phyloP scores from a whole-genome alignment of 305 asterid species.

The Petunia hybrid region DNA sequence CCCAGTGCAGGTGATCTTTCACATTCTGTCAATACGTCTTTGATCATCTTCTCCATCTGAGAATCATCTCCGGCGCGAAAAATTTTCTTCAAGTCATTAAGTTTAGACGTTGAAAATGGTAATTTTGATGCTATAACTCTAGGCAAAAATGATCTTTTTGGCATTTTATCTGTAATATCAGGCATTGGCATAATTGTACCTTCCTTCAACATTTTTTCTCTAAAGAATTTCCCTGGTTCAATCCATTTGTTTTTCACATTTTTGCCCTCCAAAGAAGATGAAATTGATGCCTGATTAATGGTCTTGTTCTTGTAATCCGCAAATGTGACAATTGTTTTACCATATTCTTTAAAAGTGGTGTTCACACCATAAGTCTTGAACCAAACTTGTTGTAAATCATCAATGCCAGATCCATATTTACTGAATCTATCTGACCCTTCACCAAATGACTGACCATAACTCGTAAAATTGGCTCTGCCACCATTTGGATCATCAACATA shows the following conservation, averaged over 20 bases:
- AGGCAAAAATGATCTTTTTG: slow-evolving; percentile 87
- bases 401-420: slow-evolving; percentile 56
- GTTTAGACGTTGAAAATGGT: slow-evolving; percentile 72
- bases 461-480: slow-evolving; percentile 50
- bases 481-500: slow-evolving; percentile 66
- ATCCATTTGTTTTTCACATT: slow-evolving; percentile 53
- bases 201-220: slow-evolving; percentile 64
- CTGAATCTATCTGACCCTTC: slow-evolving; percentile 74
- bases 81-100: slow-evolving; percentile 49
- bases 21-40: slow-evolving; percentile 60
- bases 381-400: slow-evolving; percentile 41
- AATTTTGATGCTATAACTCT: slow-evolving; percentile 66
- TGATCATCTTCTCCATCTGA: slow-evolving; percentile 53
- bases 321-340: slow-evolving; percentile 53
- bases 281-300: slow-evolving; percentile 34
- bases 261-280: slow-evolving; percentile 42
- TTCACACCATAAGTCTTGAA: slow-evolving; percentile 70
- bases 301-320: slow-evolving; percentile 54
- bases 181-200: slow-evolving; percentile 82
- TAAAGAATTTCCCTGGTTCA: slow-evolving; percentile 84
- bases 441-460: slow-evolving; percentile 71
- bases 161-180: slow-evolving; percentile 86
- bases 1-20: slow-evolving; percentile 67
- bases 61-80: slow-evolving; percentile 65
- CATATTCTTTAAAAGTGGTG: slow-evolving; percentile 68